phyloP scores from a whole-genome alignment of 768 basidiomycete species.

The Lentinula raphanica region DNA sequence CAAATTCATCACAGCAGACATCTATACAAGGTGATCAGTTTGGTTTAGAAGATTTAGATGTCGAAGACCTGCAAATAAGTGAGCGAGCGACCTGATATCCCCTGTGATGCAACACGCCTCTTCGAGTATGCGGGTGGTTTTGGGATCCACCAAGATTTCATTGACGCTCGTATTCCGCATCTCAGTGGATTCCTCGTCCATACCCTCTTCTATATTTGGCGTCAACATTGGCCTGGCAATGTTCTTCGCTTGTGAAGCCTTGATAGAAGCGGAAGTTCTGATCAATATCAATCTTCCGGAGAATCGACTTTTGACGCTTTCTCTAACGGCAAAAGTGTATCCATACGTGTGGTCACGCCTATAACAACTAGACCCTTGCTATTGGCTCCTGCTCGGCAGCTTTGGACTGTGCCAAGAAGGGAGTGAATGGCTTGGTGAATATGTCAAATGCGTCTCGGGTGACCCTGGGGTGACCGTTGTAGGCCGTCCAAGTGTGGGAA shows the following conservation, averaged over 20 bases:
- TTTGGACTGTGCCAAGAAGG: constrained; percentile 90
- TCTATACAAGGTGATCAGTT: constrained; percentile 27
- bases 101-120: constrained; percentile 59
- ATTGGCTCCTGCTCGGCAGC: constrained; percentile 55
- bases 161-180: constrained; percentile 59
- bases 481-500: constrained; percentile 76
- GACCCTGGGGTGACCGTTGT: constrained; percentile 74
- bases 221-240: constrained; percentile 45
- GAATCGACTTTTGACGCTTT: constrained; percentile 97
- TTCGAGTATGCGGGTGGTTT: constrained; percentile 38
- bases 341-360: constrained; percentile 81
- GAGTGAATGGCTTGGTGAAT: constrained; percentile 94
- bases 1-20: constrained; percentile 38
- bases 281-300: constrained; percentile 90
- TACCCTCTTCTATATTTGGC: constrained; percentile 17
- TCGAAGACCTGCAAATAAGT: constrained; percentile 50
- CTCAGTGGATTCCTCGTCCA: constrained; percentile 15
- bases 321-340: constrained; percentile 84
- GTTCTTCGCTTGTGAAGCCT: constrained; percentile 43
- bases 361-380: constrained; percentile 77
- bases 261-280: constrained; percentile 60
- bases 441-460: constrained; percentile 95
- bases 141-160: constrained; percentile 46
- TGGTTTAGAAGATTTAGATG: not conserved
- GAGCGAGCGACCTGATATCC: constrained; percentile 53